Conservation (phyloP, 495 filamentous ascomycete species). For the Hyaloscypha hepaticicola region DNA sequence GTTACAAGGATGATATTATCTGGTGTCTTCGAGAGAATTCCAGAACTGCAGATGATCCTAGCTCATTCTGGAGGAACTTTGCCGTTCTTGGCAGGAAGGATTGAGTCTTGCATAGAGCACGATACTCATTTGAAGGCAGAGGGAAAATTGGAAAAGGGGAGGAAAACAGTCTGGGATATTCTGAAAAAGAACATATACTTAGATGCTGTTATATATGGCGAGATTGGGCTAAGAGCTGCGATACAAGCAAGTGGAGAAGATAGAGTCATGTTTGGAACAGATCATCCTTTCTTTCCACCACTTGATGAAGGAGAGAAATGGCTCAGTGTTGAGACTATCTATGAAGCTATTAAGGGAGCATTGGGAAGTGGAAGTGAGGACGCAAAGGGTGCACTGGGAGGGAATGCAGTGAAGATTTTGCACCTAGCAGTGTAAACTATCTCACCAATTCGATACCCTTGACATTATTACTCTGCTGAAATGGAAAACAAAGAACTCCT, state of each 20-base stretch:
- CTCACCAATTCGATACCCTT: neutral
- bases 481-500: too few relatives aligned
- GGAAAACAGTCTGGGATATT: slow-evolving; percentile 75
- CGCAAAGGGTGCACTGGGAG: slow-evolving; percentile 58
- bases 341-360: slow-evolving; percentile 62
- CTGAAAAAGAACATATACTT: slow-evolving; percentile 84
- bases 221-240: slow-evolving; percentile 32
- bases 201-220: slow-evolving; percentile 57
- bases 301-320: slow-evolving; percentile 64
- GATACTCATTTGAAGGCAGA: slow-evolving; percentile 65
- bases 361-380: slow-evolving; percentile 52
- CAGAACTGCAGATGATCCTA: slow-evolving; percentile 67
- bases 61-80: slow-evolving; percentile 89
- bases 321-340: slow-evolving; percentile 82
- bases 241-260: slow-evolving; percentile 32
- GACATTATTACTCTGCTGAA: neutral
- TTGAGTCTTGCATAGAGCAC: slow-evolving; percentile 85
- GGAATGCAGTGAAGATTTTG: slow-evolving; percentile 67
- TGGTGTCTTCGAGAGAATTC: slow-evolving; percentile 80
- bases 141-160: slow-evolving; percentile 39
- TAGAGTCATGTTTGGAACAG: slow-evolving; percentile 65
- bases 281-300: slow-evolving; percentile 95
- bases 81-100: slow-evolving; percentile 83
- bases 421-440: slow-evolving; percentile 38
- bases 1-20: slow-evolving; percentile 82